Percentiles rank a stretch among this genome's conserved stretches.
Evolutionary conservation across 768 basidiomycete genomes (phyloP).

Genomic region (Auriscalpium microsporum): DNA sequence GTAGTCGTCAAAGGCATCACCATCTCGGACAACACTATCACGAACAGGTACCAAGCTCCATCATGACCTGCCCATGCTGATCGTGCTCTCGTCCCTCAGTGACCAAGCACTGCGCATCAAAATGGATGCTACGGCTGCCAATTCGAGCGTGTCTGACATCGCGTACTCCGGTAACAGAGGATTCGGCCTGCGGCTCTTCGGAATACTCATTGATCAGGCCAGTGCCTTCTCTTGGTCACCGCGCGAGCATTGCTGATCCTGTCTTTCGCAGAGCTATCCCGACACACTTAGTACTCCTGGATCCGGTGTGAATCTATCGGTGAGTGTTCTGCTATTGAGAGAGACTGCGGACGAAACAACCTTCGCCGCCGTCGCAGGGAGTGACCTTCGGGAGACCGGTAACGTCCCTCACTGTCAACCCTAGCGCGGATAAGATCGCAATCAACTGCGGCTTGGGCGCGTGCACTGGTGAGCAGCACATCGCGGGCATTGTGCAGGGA

Average conservation of each 20-base stretch:
- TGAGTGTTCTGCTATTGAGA: slow-evolving; percentile 20
- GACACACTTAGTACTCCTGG: slow-evolving; percentile 43
- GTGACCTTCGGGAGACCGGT: slow-evolving; percentile 12
- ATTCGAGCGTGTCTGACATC: slow-evolving; percentile 39
- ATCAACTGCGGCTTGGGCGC: slow-evolving; percentile 48
- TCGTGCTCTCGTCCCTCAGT: slow-evolving; percentile 20
- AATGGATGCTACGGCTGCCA: slow-evolving; percentile 36
- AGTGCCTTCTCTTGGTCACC: not conserved
- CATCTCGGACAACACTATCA: slow-evolving; percentile 44
- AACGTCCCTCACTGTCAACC: slow-evolving; percentile 29
- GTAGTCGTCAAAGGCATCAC: slow-evolving; percentile 37
- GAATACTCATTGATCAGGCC: slow-evolving; percentile 54
- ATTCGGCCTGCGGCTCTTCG: slow-evolving; percentile 38
- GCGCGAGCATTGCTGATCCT: not conserved
- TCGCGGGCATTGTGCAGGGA: not conserved
- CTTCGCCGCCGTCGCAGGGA: slow-evolving; percentile 40
- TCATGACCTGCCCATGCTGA: not conserved
- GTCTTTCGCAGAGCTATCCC: slow-evolving; percentile 44
- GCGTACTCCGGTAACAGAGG: slow-evolving; percentile 49
- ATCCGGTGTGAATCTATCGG: slow-evolving; percentile 49
- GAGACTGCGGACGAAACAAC: slow-evolving; percentile 22
- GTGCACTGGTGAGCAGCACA: slow-evolving; percentile 34
- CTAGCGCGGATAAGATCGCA: slow-evolving; percentile 36
- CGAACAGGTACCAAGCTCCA: slow-evolving; percentile 32
- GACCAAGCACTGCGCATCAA: slow-evolving; percentile 57